Evolutionary conservation across 148 eudicot species (phyloP), one percentile per base, ranked within the genome.

Genomic region (Camellia sinensis): DNA sequence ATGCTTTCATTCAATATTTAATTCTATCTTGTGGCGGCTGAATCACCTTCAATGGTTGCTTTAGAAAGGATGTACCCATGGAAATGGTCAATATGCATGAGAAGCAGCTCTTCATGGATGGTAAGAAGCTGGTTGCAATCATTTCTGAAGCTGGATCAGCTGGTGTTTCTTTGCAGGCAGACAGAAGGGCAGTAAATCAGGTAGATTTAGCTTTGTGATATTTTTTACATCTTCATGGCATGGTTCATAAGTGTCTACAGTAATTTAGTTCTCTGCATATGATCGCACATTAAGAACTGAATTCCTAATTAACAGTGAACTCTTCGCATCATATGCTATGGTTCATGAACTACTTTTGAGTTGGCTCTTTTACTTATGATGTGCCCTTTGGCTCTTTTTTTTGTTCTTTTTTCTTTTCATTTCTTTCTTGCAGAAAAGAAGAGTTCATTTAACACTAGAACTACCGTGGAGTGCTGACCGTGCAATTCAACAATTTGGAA

Each of bases 81-180:
- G 99, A 96, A 89, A 96, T 96, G 99, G 99, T 96, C 61, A 96
- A 96, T 83, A 96, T 96, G 98, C 94, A 96, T 83, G 99, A 96
- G 87, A 96, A 96, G 85, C 91, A 89, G 80, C 88, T 89, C 52
- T 96, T 96, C 84, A 96, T 96, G 99, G 95, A 94, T 81, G 97
- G 92, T 69, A 87, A 91, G 81, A 95, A 95, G 88, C 83, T 96
- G 61, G 84, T 94, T 71, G 98, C 99, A 76, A 91, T 96, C 50
- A 96, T 96, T 68, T 95, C 99, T 75, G 99, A 96, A 81, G 99
- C 99, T 84, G 99, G 98, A 29, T 96, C 99, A 64, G 99, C 99
- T 80, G 99, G 99, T 82, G 99, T 95, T 75, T 95, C 99, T 67
- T 83, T 96, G 89, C 99, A 96, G 86, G 98, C 99, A 67, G 99